Evolutionary conservation across 768 basidiomycete genomes (phyloP), one percentile per base, ranked within the genome.

Genomic region (Lactifluus hygrophoroides): DNA sequence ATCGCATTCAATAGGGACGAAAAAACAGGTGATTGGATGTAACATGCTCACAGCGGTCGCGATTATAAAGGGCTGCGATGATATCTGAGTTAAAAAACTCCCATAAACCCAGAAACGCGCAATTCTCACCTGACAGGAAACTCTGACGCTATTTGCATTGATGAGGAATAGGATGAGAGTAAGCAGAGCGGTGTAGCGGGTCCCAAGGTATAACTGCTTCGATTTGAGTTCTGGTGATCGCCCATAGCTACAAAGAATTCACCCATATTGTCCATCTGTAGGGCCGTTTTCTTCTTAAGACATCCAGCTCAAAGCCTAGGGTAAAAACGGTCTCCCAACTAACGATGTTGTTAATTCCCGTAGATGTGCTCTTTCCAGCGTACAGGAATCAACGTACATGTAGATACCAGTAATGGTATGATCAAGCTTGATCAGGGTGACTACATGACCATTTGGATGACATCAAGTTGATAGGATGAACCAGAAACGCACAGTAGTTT

Each of bases 161-260:
- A 54, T 34, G 30, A 54, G 32, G 32, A 54, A 45, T 4, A 45
- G 10, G 19, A 54, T 44, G 32, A 44, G 44, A 10, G 30, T 16
- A 35, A 44, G 7, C 25, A 54, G 25, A 6, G 14, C 21, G 2
- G 40, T 21, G 37, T 58, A 58, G 21, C 57, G 57, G 13, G 44
- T 46, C 32, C 57, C 57, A 5, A 58, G 45, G 17, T 58, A 58
- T 19, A 52, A 25, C 57, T 58, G 23, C 25, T 14, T 45, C 25
- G 19, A 17, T 54, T 34, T 7, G 25, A 32, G 2, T 2, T 23
- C 14, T 25, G 21, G 28, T 13, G 16, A 25, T n/a, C 13, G 11
- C 23, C 16, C 2, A 25, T 25, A 34, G n/a, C 5, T 9, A 11
- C 16, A 27, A 46, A 58, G 32, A 27, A 14, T 43, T 54, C 43